Base-by-base conservation (phyloP, 2,329 filamentous ascomycete species). In the Aaosphaeria arxii region DNA sequence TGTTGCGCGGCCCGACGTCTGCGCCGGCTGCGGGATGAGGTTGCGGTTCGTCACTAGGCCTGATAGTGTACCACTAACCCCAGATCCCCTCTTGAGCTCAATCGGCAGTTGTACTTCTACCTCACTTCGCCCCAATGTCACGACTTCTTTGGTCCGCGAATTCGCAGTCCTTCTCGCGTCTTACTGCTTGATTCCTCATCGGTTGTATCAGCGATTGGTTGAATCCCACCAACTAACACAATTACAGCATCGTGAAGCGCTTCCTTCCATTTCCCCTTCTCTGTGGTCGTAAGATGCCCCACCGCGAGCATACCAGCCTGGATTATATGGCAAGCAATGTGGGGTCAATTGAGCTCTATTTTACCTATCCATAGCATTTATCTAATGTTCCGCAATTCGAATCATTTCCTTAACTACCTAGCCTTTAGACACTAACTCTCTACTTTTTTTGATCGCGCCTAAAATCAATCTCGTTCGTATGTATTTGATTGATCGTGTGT, bases 181-280 rank as follows among this genome's bases (percentile, higher is more conserved):
- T 36, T n/a, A 36, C 33, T 36, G 33, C 33, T 36, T 36, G 9
- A 36, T 9, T 9, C 30, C 32, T 33, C 33, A 31, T 55, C 52
- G 52, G 50, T 45, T 9, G 24, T 47, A 49, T 50, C 29, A 38
- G 42, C 48, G 50, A 62, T 62, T 62, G 58, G 58, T 36, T 11
- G 17, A 17, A 38, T 13, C 7, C 4, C n/a, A 11, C 5, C 30
- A 7, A 40, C 39, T 46, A 43, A 13, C 4, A 31, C 31, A 24
- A 7, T 48, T 41, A 29, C 7, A 24, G 46, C 11, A 24, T 29
- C 24, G 13, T 7, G 4, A 28, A 24, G 28, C 7, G 24, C 17
- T 6, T 6, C 28, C 43, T 6, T 11, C n/a, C n/a, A n/a, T n/a
- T n/a, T n/a, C n/a, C n/a, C n/a, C n/a, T 24, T 24, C 17, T 24